These are phyloP conservation scores for Aspergillus amoenus DNA, from an alignment of 2,329 filamentous ascomycete species.

Conservation along the genomic window DNA sequence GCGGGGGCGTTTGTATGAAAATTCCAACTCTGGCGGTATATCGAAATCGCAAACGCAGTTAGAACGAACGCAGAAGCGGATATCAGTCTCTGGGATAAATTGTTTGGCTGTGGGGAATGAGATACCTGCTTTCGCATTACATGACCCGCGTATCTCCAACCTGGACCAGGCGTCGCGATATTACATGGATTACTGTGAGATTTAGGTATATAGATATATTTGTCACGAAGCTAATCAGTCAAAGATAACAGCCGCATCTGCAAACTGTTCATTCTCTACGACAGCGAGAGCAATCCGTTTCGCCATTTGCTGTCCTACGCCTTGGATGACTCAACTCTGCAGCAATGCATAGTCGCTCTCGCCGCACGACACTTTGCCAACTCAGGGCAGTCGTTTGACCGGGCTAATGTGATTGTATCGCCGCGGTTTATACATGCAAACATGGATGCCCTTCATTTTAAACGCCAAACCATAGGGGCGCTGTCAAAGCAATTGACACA, in stretches of 20 bases:
- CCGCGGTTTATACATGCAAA: slow-evolving; percentile 9
- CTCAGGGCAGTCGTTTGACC: slow-evolving; percentile 21
- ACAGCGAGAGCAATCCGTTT: slow-evolving; percentile 35
- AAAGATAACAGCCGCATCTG: slow-evolving; percentile 32
- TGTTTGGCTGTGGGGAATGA: too few species aligned
- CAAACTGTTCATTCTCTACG: slow-evolving; percentile 32
- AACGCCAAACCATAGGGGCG: slow-evolving; percentile 19
- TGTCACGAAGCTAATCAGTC: not conserved
- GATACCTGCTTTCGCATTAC: slow-evolving; percentile 4
- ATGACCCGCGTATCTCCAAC: slow-evolving; percentile 15
- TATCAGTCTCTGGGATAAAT: not conserved
- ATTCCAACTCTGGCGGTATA: not conserved
- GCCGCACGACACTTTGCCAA: slow-evolving; percentile 34
- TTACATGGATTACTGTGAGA: slow-evolving; percentile 35
- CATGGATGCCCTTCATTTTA: slow-evolving; percentile 23
- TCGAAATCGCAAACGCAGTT: too few species aligned
- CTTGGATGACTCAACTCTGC: slow-evolving; percentile 23
- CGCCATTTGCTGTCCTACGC: slow-evolving; percentile 30
- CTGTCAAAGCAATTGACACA: slow-evolving; percentile 12
- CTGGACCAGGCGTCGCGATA: slow-evolving; percentile 25
- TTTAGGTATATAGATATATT: too few species aligned
- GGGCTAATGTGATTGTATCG: slow-evolving; percentile 1
- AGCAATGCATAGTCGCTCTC: slow-evolving; percentile 30
- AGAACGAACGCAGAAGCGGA: not conserved
- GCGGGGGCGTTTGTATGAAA: not conserved